Evolutionary conservation across 441 rosid species (phyloP).

Genomic region (Jatropha podagrica): DNA sequence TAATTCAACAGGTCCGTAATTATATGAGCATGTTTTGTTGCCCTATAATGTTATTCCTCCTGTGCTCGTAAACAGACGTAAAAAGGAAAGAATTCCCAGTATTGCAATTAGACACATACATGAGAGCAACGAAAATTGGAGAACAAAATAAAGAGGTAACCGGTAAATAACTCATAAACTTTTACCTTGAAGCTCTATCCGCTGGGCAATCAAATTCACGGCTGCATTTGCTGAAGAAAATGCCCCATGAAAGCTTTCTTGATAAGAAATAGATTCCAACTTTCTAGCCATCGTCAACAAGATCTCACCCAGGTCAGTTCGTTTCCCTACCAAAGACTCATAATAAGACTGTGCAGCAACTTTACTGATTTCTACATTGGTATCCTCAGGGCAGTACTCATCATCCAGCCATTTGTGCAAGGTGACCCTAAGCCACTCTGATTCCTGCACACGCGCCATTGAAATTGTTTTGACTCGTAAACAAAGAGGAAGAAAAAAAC

Average conservation of each 20-base stretch:
- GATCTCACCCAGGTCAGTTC: constrained; percentile 70
- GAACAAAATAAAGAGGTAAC: neutral
- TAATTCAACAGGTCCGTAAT: neutral
- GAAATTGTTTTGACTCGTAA: too few species aligned
- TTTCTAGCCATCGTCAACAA: constrained; percentile 70
- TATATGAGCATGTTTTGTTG: neutral
- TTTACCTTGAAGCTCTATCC: constrained; percentile 38
- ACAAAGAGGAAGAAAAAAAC: neutral
- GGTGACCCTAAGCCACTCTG: constrained; percentile 77
- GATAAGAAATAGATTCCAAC: constrained; percentile 68
- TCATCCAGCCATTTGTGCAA: constrained; percentile 91
- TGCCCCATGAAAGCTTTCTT: constrained; percentile 93
- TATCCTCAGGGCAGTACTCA: constrained; percentile 92
- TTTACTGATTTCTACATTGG: constrained; percentile 72
- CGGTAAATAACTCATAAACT: neutral
- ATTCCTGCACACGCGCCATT: constrained; percentile 44
- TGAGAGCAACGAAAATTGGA: neutral
- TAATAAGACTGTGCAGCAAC: constrained; percentile 64
- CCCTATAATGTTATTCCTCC: too few species aligned
- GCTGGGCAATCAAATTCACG: constrained; percentile 53
- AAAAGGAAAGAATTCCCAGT: neutral
- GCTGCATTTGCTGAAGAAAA: constrained; percentile 89
- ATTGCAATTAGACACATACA: neutral
- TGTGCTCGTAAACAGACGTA: too few species aligned
- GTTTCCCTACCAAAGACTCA: constrained; percentile 51